A percentile compares a stretch with the other conserved stretches of the same genome.
phyloP scores from a whole-genome alignment of 495 filamentous ascomycete genomes.

The Aspergillus heteromorphus region DNA sequence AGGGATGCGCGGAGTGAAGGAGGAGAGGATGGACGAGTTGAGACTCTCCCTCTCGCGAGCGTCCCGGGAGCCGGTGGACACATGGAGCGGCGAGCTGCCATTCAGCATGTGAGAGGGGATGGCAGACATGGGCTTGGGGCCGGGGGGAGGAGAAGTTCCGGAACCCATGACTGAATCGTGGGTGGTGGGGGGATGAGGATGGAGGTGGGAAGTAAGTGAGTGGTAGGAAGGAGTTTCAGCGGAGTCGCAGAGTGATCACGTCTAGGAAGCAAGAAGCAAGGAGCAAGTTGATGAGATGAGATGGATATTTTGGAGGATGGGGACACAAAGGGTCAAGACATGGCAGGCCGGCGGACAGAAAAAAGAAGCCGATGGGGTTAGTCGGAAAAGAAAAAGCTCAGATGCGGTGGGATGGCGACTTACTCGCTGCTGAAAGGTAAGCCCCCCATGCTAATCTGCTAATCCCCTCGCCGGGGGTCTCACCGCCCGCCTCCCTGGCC shows the following conservation, averaged over 20 bases:
- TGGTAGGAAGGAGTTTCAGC: neutral
- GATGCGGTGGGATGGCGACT: neutral
- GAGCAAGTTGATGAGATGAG: neutral
- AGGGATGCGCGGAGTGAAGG: conserved; percentile 40
- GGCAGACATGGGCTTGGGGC: conserved; percentile 39
- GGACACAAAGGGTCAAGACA: neutral
- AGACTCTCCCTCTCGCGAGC: conserved; percentile 46
- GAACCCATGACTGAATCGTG: conserved; percentile 30
- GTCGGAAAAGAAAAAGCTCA: conserved; percentile 4
- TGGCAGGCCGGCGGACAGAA: neutral
- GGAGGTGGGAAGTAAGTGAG: neutral
- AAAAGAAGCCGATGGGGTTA: neutral
- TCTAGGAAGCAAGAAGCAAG: neutral
- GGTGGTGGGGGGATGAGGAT: neutral
- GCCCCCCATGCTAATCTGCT: too few species aligned
- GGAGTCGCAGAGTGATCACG: neutral
- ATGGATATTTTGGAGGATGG: neutral
- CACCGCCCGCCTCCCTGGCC: conserved; percentile 4
- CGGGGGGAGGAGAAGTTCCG: conserved; percentile 31
- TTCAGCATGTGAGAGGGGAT: conserved; percentile 46
- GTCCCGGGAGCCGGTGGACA: conserved; percentile 30
- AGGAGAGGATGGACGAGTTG: conserved; percentile 48
- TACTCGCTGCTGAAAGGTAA: too few species aligned
- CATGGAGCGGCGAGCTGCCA: conserved; percentile 40
- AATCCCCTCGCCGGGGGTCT: neutral